Conservation (phyloP, 2,329 filamentous ascomycete species). For the Alternaria sp. region DNA sequence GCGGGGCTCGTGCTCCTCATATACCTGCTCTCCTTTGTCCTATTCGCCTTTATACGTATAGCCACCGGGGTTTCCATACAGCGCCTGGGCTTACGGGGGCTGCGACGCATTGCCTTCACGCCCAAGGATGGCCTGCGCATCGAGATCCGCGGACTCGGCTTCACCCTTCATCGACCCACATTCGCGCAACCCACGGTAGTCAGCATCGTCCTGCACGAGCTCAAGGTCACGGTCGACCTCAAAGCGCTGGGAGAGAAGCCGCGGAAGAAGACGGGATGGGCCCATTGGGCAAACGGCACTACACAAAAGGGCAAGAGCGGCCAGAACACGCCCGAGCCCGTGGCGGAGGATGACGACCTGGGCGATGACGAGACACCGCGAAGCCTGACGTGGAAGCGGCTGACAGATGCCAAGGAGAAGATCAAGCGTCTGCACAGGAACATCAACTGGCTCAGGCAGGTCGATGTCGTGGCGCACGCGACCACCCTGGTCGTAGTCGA, state of each 20-base stretch:
- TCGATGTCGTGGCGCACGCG: slow-evolving; percentile 86
- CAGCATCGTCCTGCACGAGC: slow-evolving; percentile 84
- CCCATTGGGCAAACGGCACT: slow-evolving; percentile 41
- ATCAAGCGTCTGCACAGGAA: slow-evolving; percentile 86
- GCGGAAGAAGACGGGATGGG: slow-evolving; percentile 38
- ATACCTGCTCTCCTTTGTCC: slow-evolving; percentile 89
- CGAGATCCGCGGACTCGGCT: slow-evolving; percentile 85
- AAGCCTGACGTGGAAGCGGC: slow-evolving; percentile 79
- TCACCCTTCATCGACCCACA: slow-evolving; percentile 89
- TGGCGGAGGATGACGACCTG: slow-evolving; percentile 27
- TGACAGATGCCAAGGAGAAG: slow-evolving; percentile 80
- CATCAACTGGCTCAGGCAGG: slow-evolving; percentile 85
- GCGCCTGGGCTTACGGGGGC: slow-evolving; percentile 88
- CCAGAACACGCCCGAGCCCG: slow-evolving; percentile 24
- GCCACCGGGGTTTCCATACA: slow-evolving; percentile 95
- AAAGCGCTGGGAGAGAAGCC: slow-evolving; percentile 61
- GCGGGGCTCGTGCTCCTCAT: slow-evolving; percentile 83
- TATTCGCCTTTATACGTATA: slow-evolving; percentile 92
- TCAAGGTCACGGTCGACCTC: slow-evolving; percentile 83
- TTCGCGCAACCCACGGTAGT: slow-evolving; percentile 98
- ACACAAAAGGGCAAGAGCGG: slow-evolving; percentile 26
- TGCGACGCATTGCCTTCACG: slow-evolving; percentile 88
- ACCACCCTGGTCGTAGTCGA: slow-evolving; percentile 78
- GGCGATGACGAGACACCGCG: slow-evolving; percentile 52
- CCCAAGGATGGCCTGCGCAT: slow-evolving; percentile 87